Evolutionary conservation across 192 early-diverging fungal genomes (phyloP).

Genomic region (Jimgerdemannia lactiflua): DNA sequence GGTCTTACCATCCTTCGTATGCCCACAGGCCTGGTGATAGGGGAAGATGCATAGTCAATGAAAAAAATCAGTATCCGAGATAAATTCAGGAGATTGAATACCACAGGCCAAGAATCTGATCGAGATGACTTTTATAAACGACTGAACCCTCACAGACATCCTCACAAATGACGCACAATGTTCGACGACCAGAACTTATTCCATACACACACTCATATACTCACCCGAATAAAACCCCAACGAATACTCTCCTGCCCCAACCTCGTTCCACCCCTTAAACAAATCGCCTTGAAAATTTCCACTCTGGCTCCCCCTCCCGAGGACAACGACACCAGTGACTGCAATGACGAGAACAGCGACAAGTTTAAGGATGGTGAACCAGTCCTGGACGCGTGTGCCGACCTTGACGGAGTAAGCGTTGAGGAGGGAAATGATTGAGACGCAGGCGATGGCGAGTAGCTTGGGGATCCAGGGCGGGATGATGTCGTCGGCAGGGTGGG

Average conservation of each 20-base stretch:
- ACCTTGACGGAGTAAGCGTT: conserved; percentile 64
- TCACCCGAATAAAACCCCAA: conserved; percentile 68
- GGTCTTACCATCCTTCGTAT: conserved; percentile 52
- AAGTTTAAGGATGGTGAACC: conserved; percentile 73
- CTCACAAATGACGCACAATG: no score
- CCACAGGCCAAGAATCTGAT: no score
- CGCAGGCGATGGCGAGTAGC: conserved; percentile 54
- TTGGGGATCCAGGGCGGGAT: conserved; percentile 43
- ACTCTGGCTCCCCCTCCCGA: conserved; percentile 49
- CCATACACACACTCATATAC: neutral
- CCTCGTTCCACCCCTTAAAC: conserved; percentile 54
- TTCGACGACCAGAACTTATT: no score
- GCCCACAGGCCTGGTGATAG: conserved; percentile 53
- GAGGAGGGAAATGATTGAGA: conserved; percentile 58
- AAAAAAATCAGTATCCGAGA: neutral
- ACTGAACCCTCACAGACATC: no score
- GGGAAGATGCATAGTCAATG: conserved; percentile 3
- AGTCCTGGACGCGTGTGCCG: conserved; percentile 67
- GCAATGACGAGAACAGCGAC: conserved; percentile 64
- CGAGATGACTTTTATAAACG: no score
- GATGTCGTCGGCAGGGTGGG: conserved; percentile 28
- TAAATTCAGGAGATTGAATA: no score
- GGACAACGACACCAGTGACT: conserved; percentile 61
- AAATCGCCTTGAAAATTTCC: conserved; percentile 55
- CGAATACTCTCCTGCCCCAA: conserved; percentile 63